Conservation (phyloP, 2,329 filamentous ascomycete genomes). For the Ophiocordyceps camponoti-saundersi region DNA sequence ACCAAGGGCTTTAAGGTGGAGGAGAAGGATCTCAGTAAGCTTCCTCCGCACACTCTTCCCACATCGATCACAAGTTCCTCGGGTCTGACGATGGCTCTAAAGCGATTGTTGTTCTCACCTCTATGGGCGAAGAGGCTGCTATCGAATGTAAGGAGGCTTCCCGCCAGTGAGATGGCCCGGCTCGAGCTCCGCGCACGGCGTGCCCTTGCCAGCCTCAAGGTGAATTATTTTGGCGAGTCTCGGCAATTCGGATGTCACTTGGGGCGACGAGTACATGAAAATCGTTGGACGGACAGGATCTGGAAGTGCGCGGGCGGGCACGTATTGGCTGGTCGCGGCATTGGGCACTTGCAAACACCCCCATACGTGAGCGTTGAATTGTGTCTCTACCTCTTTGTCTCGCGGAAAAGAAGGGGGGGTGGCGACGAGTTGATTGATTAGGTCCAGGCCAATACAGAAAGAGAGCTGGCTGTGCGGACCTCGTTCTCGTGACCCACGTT, state of each 20-base stretch:
- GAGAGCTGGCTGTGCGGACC: no score
- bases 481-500: no score
- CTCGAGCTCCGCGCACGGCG: conserved; percentile 7
- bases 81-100: neutral
- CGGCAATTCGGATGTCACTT: conserved; percentile 7
- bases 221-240: conserved; percentile 14
- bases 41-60: neutral
- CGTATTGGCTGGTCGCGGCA: conserved; percentile 23
- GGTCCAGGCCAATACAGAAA: no score
- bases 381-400: conserved; percentile 22
- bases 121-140: conserved; percentile 89
- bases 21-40: conserved; percentile 87
- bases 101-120: conserved; percentile 85
- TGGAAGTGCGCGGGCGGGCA: conserved; percentile 23
- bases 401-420: conserved; percentile 3
- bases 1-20: conserved; percentile 60
- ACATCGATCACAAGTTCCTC: neutral
- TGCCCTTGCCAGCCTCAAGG: conserved; percentile 8
- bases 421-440: no score
- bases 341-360: conserved; percentile 10
- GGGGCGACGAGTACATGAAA: conserved; percentile 17
- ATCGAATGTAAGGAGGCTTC: conserved; percentile 92
- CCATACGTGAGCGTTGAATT: conserved; percentile 4
- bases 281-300: conserved; percentile 20
- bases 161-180: conserved; percentile 12